Conservation (phyloP, 371 early-diverging fungal genomes). For the Syncephalis plumigaleata region DNA sequence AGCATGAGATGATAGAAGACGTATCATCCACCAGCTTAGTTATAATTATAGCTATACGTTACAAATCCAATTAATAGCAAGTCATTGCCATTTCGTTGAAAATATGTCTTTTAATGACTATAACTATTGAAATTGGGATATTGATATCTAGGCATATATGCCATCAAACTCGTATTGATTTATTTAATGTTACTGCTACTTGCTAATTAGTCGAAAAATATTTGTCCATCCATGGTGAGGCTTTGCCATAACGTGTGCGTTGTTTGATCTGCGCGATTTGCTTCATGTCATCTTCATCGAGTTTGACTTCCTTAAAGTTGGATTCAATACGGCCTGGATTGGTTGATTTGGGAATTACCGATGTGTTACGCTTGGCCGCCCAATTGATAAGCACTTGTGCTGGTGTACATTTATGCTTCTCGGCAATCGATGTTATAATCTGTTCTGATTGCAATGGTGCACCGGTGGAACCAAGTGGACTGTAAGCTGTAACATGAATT, state of each 20-base stretch:
- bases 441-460: not conserved
- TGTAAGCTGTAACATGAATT: slow-evolving; percentile 67
- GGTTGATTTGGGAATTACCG: slow-evolving; percentile 34
- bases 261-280: slow-evolving; percentile 7
- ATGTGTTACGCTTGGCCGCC: slow-evolving; percentile 31
- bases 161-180: no score
- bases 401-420: slow-evolving; percentile 43
- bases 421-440: slow-evolving; percentile 28
- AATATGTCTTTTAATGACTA: no score
- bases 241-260: not conserved
- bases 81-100: no score
- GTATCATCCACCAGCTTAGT: no score
- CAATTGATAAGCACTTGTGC: slow-evolving; percentile 61
- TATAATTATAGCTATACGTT: no score
- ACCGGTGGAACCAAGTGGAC: slow-evolving; percentile 33
- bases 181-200: no score
- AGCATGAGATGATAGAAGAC: no score
- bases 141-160: no score
- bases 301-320: slow-evolving; percentile 27
- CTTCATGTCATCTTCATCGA: slow-evolving; percentile 30
- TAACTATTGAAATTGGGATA: no score
- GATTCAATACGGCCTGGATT: slow-evolving; percentile 23
- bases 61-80: no score
- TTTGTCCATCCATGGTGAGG: no score
- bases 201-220: no score